These are phyloP conservation scores for Kalanchoe fedtschenkoi DNA, from an alignment of 164 flowering plant species.

Conservation along the genomic window DNA sequence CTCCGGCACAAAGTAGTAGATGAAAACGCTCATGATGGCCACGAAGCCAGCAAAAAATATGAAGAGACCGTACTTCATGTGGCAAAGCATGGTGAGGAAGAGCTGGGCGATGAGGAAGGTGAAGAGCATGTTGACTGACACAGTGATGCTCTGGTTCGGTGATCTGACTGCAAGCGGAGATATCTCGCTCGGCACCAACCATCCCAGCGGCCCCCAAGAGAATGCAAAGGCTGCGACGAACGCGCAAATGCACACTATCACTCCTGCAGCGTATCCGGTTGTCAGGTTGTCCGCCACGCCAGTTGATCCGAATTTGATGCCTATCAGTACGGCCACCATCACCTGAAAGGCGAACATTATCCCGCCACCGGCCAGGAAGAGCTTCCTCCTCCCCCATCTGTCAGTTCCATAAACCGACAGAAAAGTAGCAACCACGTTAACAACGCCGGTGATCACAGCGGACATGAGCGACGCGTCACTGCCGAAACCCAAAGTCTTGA, in stretches of 20 bases:
- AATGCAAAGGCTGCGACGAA: conserved; percentile 75
- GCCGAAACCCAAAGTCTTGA: conserved; percentile 59
- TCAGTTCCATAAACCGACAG: conserved; percentile 58
- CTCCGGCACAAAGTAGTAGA: conserved; percentile 66
- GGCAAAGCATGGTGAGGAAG: conserved; percentile 70
- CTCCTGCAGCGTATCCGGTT: conserved; percentile 49
- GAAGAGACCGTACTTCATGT: conserved; percentile 75
- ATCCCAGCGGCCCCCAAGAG: conserved; percentile 93
- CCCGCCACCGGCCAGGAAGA: conserved; percentile 62
- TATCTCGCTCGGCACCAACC: conserved; percentile 88
- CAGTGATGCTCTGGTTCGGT: conserved; percentile 70
- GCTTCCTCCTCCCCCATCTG: conserved; percentile 49
- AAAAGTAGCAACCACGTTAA: conserved; percentile 47
- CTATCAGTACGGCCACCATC: conserved; percentile 29
- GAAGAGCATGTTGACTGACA: conserved; percentile 79
- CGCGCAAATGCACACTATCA: conserved; percentile 63
- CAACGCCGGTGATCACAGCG: conserved; percentile 69
- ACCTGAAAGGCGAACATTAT: conserved; percentile 79
- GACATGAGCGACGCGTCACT: conserved; percentile 56
- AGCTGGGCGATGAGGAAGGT: conserved; percentile 63
- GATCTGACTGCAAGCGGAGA: conserved; percentile 82
- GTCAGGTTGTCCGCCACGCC: conserved; percentile 41
- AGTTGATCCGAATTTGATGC: conserved; percentile 41
- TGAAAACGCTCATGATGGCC: conserved; percentile 42
- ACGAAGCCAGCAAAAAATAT: conserved; percentile 65